These are phyloP conservation scores for Paratrimastix pyriformis DNA, from an alignment of 78 protist genomes.

Conservation along the genomic window DNA sequence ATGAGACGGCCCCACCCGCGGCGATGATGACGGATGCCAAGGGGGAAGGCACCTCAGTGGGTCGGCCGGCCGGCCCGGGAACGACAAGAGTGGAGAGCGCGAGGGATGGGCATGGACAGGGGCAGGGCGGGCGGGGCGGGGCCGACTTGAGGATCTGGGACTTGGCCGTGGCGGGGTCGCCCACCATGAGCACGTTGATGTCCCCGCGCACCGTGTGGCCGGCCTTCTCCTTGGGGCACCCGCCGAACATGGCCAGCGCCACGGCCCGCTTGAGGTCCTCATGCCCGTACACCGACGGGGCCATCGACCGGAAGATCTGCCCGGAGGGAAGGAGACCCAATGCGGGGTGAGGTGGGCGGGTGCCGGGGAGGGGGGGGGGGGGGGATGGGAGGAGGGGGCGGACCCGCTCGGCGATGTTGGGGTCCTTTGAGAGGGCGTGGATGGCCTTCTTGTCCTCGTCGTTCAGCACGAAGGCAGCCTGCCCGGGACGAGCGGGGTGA, in stretches of 20 bases:
- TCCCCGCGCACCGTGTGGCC: slow-evolving; percentile 93
- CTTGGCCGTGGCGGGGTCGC: slow-evolving; percentile 99
- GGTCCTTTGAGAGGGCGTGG: slow-evolving; percentile 46
- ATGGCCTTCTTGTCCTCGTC: slow-evolving; percentile 76
- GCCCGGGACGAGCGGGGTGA: neutral
- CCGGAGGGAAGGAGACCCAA: neutral
- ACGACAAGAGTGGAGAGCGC: too few relatives aligned
- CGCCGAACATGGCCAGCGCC: slow-evolving; percentile 93
- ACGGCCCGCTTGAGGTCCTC: slow-evolving; percentile 88
- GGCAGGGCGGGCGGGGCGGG: too few relatives aligned
- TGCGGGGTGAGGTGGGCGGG: neutral
- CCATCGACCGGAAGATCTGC: slow-evolving; percentile 76
- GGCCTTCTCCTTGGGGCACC: slow-evolving; percentile 56
- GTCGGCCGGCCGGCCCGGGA: neutral
- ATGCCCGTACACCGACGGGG: slow-evolving; percentile 96
- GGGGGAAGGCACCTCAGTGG: neutral
- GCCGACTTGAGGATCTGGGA: slow-evolving; percentile 81
- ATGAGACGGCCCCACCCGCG: too few relatives aligned
- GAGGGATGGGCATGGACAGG: too few relatives aligned
- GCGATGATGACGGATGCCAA: too few relatives aligned
- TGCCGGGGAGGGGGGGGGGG: too few relatives aligned
- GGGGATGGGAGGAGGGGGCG: too few relatives aligned
- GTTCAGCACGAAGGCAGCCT: slow-evolving; percentile 29
- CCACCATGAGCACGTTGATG: slow-evolving; percentile 94
- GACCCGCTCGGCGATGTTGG: slow-evolving; percentile 39